phyloP scores from a whole-genome alignment of 169 alveolate genomes.

The Toxoplasma gondii region DNA sequence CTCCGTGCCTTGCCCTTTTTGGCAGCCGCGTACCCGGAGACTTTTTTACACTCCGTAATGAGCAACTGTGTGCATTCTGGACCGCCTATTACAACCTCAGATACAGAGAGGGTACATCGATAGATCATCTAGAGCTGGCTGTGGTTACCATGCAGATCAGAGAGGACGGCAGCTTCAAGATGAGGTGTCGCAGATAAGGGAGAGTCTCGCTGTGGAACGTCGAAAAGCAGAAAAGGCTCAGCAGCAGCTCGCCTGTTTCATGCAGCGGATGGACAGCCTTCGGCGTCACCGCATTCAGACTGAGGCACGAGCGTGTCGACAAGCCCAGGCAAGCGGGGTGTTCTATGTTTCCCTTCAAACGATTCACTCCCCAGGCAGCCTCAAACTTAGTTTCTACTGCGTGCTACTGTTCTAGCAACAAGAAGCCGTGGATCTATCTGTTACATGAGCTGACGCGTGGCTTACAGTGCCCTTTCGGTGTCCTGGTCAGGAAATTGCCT shows the following conservation, averaged over 20 bases:
- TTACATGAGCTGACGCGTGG: too few species aligned
- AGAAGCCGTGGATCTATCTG: too few species aligned
- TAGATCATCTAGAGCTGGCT: too few species aligned
- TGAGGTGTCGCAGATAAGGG: not conserved
- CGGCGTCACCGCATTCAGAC: slow-evolving; percentile 24
- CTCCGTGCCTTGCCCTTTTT: too few species aligned
- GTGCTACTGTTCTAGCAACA: too few species aligned
- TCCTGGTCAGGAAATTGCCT: not conserved
- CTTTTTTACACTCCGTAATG: too few species aligned
- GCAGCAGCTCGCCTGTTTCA: slow-evolving; percentile 26
- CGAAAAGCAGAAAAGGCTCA: not conserved
- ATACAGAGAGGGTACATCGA: too few species aligned
- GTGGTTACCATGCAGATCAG: not conserved
- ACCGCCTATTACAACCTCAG: too few species aligned
- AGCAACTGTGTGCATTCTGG: too few species aligned
- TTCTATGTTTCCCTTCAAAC: not conserved
- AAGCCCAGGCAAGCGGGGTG: not conserved
- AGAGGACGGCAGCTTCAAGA: slow-evolving; percentile 24
- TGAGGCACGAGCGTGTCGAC: slow-evolving; percentile 1
- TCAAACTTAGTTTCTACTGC: not conserved
- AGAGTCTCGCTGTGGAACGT: not conserved
- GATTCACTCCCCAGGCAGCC: too few species aligned
- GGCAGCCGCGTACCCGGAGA: too few species aligned
- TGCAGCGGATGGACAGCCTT: slow-evolving; percentile 33
- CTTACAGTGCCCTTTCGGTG: not conserved